phyloP scores from a whole-genome alignment of 2,329 filamentous ascomycete genomes.

The Calonectria montana region DNA sequence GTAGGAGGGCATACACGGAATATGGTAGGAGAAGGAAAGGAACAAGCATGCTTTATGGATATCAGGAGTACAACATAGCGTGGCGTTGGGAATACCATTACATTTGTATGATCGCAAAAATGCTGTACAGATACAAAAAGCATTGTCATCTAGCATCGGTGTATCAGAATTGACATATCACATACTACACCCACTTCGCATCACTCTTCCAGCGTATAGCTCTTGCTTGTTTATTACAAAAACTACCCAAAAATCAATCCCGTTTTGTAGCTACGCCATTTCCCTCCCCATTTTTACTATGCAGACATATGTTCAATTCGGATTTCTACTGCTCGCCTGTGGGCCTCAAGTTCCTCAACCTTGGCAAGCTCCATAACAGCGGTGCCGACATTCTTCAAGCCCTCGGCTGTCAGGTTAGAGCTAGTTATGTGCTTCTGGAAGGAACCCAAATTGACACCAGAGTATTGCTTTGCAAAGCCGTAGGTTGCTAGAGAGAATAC shows the following conservation, averaged over 20 bases:
- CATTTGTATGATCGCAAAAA: conserved; percentile 35
- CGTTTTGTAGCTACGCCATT: conserved; percentile 27
- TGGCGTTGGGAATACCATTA: conserved; percentile 45
- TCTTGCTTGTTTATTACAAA: conserved; percentile 14
- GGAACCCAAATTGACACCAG: conserved; percentile 93
- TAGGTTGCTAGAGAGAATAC: conserved; percentile 78
- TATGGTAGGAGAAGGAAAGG: not conserved
- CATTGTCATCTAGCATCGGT: conserved; percentile 23
- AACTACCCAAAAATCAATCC: conserved; percentile 18
- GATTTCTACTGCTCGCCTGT: conserved; percentile 90
- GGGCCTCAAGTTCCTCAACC: conserved; percentile 94
- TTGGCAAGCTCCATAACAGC: conserved; percentile 96
- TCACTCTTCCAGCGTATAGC: not conserved
- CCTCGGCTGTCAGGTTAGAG: conserved; percentile 87
- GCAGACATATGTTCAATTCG: conserved; percentile 67
- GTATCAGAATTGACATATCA: not conserved
- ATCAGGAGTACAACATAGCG: conserved; percentile 46
- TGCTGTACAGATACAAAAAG: conserved; percentile 34
- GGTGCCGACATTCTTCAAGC: conserved; percentile 83
- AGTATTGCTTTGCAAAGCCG: conserved; percentile 98
- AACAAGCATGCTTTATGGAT: conserved; percentile 22
- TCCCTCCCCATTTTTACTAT: conserved; percentile 35
- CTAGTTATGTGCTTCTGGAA: conserved; percentile 99
- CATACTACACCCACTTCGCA: not conserved
- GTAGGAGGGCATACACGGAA: not conserved